Evolutionary conservation across 768 basidiomycete genomes (phyloP).

Genomic region (Xanthoconium stramineum): DNA sequence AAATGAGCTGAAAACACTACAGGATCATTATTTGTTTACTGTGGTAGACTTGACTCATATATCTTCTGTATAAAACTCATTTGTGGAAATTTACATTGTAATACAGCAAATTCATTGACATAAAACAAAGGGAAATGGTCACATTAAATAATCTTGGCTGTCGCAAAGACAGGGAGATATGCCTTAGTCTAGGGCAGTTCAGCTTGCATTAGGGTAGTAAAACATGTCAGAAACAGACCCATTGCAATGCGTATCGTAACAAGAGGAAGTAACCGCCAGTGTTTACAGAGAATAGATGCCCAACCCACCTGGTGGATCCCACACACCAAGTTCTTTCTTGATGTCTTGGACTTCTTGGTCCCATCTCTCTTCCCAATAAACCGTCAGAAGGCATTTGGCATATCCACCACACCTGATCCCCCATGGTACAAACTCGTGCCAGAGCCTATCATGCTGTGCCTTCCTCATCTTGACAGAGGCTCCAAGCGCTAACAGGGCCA

Average conservation of each 20-base stretch:
- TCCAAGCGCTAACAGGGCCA: constrained; percentile 75
- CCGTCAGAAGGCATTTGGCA: constrained; percentile 74
- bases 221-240: background rate
- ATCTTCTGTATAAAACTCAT: too few relatives aligned
- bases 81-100: too few relatives aligned
- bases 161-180: too few relatives aligned
- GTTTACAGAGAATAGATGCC: constrained; percentile 11
- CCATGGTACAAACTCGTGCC: constrained; percentile 89
- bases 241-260: background rate
- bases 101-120: too few relatives aligned
- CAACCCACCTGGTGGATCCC: constrained; percentile 61
- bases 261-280: background rate
- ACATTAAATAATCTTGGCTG: too few relatives aligned
- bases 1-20: background rate
- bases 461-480: constrained; percentile 34
- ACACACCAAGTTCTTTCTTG: constrained; percentile 80
- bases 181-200: too few relatives aligned
- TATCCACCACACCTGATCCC: constrained; percentile 79
- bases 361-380: constrained; percentile 98
- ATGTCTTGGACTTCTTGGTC: constrained; percentile 77
- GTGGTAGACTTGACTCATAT: too few relatives aligned
- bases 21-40: too few relatives aligned
- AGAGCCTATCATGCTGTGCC: constrained; percentile 53
- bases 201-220: too few relatives aligned
- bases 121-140: too few relatives aligned